Base-by-base conservation (phyloP, 768 basidiomycete genomes). In the Paxillus rubicundulus region DNA sequence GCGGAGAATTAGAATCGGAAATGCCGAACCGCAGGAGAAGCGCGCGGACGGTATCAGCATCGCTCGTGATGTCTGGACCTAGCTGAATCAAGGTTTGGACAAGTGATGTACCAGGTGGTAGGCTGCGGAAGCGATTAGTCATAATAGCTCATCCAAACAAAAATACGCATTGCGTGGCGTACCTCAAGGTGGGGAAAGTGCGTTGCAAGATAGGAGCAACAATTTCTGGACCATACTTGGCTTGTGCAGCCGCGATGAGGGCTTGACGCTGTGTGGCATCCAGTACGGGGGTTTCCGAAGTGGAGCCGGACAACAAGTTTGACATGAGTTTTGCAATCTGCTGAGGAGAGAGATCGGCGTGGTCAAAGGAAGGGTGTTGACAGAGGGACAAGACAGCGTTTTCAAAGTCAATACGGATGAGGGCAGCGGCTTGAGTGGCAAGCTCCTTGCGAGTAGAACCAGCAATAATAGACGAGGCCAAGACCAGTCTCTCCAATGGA, bases 351-450 rank as follows among this genome's bases (percentile, higher is more conserved):
- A 93, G 75, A 68, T 91, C 88, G 40, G 85, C 85, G 62, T 87
- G 82, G 68, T 93, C 92, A 62, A 91, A 89, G 37, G 85, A 85
- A 12, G 89, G 86, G 45, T 82, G 85, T 60, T 89, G 88, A 66
- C 86, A 88, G 44, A 93, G 74, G 17, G 87, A 81, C 50, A 87
- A 68, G 16, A 85, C 77, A 4, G 89, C 89, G 53, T 84, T 85
- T 63, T 92, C 90, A 61, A 92, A 92, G 55, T 92, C 88, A 50
- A 77, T 65, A 45, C 85, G 87, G 58, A 93, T 79, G 55, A 92
- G 78, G 50, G 77, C 77, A 24, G 77, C 71, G 12, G 92, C 91
- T 57, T 83, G 79, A 52, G 64, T 63, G 7, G 74, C 75, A 8
- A 85, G 72, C 74, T 92, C 76, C 64, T 80, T 72, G 66, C 81